Evolutionary conservation across 352 stramenopile species (phyloP).

Genomic region (Pythium dissotocum): DNA sequence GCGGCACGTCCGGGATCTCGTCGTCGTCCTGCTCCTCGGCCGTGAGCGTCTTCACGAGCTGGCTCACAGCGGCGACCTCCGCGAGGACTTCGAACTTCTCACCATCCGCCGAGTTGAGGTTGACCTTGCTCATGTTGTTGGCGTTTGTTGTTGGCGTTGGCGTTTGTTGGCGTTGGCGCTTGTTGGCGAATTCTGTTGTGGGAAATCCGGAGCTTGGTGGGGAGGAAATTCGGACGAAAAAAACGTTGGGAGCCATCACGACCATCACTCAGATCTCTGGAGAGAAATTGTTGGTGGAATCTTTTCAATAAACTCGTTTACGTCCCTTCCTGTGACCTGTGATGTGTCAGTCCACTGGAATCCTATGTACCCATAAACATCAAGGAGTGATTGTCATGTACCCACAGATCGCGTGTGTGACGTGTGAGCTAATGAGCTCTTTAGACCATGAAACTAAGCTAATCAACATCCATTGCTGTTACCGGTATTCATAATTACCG

Average conservation of each 20-base stretch:
- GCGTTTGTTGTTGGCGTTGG: no score
- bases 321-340: background rate
- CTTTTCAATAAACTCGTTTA: no score
- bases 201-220: background rate
- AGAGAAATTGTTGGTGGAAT: background rate
- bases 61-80: constrained; percentile 41
- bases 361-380: background rate
- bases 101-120: constrained; percentile 56
- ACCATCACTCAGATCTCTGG: background rate
- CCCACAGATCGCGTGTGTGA: background rate
- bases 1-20: constrained; percentile 47
- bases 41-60: constrained; percentile 58
- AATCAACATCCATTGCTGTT: background rate
- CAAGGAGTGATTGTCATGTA: background rate
- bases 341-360: background rate
- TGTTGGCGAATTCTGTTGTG: constrained; percentile 2
- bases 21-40: constrained; percentile 38
- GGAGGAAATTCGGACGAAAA: no score
- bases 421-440: background rate
- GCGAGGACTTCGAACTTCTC: constrained; percentile 50
- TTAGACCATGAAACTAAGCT: no score
- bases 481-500: constrained; percentile 12
- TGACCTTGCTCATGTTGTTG: constrained; percentile 37
- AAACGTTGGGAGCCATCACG: background rate
- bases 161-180: background rate